Evolutionary conservation across 805 yeast genomes (phyloP).

Genomic region (Pichia thaimueangensis): DNA sequence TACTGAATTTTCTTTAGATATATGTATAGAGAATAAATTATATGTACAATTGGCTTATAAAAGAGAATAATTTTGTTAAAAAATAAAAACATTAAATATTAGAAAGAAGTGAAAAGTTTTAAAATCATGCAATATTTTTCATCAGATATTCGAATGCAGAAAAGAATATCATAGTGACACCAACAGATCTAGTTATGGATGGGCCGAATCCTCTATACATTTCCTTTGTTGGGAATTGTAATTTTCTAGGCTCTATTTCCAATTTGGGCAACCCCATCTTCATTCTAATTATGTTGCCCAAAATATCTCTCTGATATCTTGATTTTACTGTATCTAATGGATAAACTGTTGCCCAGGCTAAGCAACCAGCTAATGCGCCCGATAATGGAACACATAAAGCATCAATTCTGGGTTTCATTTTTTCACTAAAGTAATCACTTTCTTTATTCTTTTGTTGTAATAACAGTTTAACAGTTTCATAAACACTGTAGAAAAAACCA

Average conservation of each 20-base stretch:
- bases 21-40: neutral
- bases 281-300: slow-evolving; percentile 54
- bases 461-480: slow-evolving; percentile 58
- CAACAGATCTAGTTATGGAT: slow-evolving; percentile 61
- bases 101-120: slow-evolving; percentile 36
- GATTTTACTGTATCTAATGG: slow-evolving; percentile 81
- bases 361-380: slow-evolving; percentile 74
- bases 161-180: slow-evolving; percentile 72
- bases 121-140: slow-evolving; percentile 43
- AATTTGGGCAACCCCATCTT: slow-evolving; percentile 40
- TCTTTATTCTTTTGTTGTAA: slow-evolving; percentile 22
- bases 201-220: slow-evolving; percentile 77
- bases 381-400: slow-evolving; percentile 52
- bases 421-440: slow-evolving; percentile 5
- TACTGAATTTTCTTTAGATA: neutral
- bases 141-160: slow-evolving; percentile 63
- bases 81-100: slow-evolving; percentile 49
- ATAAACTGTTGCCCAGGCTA: slow-evolving; percentile 69
- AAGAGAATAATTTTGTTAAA: too few relatives aligned
- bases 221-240: slow-evolving; percentile 37
- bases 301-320: slow-evolving; percentile 65
- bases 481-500: slow-evolving; percentile 66
- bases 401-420: slow-evolving; percentile 19
- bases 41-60: too few relatives aligned
- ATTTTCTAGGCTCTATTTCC: slow-evolving; percentile 29